Base-by-base conservation (phyloP, 768 basidiomycete genomes). In the Serendipita vermifera region DNA sequence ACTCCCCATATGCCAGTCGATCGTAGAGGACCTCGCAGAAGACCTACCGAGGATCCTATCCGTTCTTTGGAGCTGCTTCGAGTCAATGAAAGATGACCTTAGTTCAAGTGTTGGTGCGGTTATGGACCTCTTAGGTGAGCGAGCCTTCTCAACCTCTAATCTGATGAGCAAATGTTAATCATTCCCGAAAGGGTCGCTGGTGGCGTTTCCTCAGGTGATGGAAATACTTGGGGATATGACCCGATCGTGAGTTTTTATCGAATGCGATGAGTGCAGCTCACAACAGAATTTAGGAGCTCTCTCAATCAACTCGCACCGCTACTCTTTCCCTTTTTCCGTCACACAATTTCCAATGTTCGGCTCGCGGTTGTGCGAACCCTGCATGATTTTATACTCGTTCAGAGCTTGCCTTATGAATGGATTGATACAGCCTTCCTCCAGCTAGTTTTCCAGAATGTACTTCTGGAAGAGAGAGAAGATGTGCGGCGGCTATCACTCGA, bases 21-120 rank as follows among this genome's bases (percentile, higher is more conserved):
- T 99, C 32, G 89, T 96, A 3, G 71, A 79, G 26, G 77, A 80
- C 59, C 69, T 97, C 5, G 80, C 82, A 6, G 79, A 82, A 39
- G 80, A 83, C 9, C 73, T 97, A 1, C 75, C 79, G 54, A 74
- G 75, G 13, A 80, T 99, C 26, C 73, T 98, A 54, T 73, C 82
- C 5, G 88, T 96, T 2, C 71, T 99, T 5, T 97, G 94, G 92
- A 77, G 76, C 59, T 97, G 93, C 63, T 70, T 99, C 33, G 79
- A 78, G 24, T 86, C 89, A 63, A 90, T 94, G 79, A 93, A 91
- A 65, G 96, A 99, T 67, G 96, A 99, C 63, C 70, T 99, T 2
- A 90, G 91, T 60, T 97, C 91, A 54, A 97, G 93, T 58, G 90
- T 96, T 35, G 92, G 92, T 36, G 85, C 88, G 7, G 91, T 98